Base-by-base conservation (phyloP, 2,329 filamentous ascomycete genomes). In the Phialocephala subalpina region DNA sequence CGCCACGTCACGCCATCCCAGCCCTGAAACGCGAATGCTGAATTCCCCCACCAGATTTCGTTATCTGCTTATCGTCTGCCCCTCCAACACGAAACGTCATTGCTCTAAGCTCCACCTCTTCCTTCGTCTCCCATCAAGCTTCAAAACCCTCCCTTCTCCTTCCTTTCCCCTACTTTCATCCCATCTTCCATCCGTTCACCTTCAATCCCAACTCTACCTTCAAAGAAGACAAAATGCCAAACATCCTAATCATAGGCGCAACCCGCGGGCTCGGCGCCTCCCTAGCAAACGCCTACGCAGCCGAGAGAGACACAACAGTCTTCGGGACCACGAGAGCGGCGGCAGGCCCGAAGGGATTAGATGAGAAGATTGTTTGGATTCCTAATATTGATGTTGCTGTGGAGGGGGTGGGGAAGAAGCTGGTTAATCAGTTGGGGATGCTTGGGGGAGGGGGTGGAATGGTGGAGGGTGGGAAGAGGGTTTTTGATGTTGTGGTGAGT, bases 201-300 rank as follows among this genome's bases (percentile, higher is more conserved):
- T 40, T 29, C 35, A n/a, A 22, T 25, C 12, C 25, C 35, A 9
- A 22, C 22, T 42, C 36, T 27, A 58, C 4, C 18, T 58, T 12
- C 12, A 58, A 38, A 40, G 8, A 40, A 29, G 8, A 11, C 58
- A 75, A 33, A 49, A 84, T 84, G 82, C 70, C 80, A 20, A 82
- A 81, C 40, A 79, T 90, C 38, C 82, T 92, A 2, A 82, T 93
- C 33, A 81, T 93, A 33, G 90, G 90, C 57, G 90, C 88, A 2
- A 92, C 89, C 1, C 83, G 90, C 49, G 90, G 90, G 61, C 82
- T 92, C 3, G 90, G 90, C 3, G 86, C 85, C 58, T 85, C 86
- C 20, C 81, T 92, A 33, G 82, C 82, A 35, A 85, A 86, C 69
- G 78, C 83, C 57, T 92, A 92, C 73, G 82, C 84, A 25, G 77